Conservation (phyloP, 495 filamentous ascomycete species). For the Immersiella caudata region DNA sequence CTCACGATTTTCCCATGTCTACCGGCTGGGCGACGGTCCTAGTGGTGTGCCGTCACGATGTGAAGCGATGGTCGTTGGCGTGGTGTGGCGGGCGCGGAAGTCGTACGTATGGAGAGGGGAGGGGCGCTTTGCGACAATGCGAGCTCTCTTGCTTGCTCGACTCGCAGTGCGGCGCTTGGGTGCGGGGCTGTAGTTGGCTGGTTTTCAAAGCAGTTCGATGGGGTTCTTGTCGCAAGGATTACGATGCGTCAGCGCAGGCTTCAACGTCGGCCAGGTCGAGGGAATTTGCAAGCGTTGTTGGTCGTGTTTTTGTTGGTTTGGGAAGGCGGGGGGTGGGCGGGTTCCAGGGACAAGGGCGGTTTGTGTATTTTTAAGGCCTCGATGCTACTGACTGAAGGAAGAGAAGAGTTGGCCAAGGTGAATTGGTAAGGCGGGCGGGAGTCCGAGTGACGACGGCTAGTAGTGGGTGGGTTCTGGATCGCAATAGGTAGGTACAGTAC, state of each 20-base stretch:
- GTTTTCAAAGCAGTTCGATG: background rate
- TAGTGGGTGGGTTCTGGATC: background rate
- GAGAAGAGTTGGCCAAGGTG: background rate
- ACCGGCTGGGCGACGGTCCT: conserved; percentile 15
- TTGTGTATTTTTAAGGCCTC: conserved; percentile 6
- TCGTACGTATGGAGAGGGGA: background rate
- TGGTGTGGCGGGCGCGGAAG: background rate
- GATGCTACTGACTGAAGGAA: conserved; percentile 3
- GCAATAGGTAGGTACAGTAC: background rate
- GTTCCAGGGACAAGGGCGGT: background rate
- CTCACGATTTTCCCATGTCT: conserved; percentile 54
- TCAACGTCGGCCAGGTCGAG: background rate
- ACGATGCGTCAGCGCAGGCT: background rate
- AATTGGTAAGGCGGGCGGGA: conserved; percentile 10
- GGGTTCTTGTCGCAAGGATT: background rate
- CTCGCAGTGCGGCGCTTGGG: background rate
- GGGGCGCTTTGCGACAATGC: conserved; percentile 12
- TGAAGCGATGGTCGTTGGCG: conserved; percentile 3
- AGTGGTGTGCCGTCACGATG: background rate
- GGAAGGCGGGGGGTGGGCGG: background rate
- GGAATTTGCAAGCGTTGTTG: background rate
- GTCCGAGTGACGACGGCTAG: conserved; percentile 17
- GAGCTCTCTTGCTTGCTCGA: background rate
- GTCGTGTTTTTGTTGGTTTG: conserved; percentile 11
- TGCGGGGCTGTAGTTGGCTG: background rate